Percentiles rank a stretch among this genome's conserved stretches.
Conservation (phyloP, 2,329 filamentous ascomycete genomes). For the Pseudocercospora pini-densiflorae region DNA sequence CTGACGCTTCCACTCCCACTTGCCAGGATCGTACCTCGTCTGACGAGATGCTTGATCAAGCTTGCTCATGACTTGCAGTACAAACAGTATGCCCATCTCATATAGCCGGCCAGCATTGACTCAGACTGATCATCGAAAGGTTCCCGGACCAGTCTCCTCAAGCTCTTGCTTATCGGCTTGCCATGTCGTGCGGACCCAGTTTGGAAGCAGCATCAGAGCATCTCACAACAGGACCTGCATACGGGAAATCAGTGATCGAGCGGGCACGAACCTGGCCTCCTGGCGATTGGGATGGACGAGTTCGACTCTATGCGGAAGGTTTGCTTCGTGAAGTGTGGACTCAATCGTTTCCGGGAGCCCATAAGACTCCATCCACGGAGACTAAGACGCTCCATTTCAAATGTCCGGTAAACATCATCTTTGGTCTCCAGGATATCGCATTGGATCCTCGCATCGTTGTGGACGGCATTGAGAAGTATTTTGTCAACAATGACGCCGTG, state of each 20-base stretch:
- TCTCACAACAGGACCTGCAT: conserved; percentile 39
- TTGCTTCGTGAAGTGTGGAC: conserved; percentile 53
- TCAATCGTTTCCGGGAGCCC: conserved; percentile 50
- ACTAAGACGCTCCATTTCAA: conserved; percentile 43
- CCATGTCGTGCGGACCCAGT: conserved; percentile 58
- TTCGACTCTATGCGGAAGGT: conserved; percentile 59
- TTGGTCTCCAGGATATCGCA: conserved; percentile 58
- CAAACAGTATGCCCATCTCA: conserved; percentile 6
- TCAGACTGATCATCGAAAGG: not conserved
- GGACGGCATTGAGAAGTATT: conserved; percentile 58
- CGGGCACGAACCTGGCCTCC: conserved; percentile 41
- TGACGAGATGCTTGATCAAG: conserved; percentile 52
- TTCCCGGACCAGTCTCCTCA: conserved; percentile 1
- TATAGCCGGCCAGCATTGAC: not conserved
- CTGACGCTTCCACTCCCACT: conserved; percentile 26
- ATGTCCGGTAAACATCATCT: conserved; percentile 58
- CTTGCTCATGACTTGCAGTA: conserved; percentile 33
- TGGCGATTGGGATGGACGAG: conserved; percentile 57
- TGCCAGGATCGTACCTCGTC: conserved; percentile 38
- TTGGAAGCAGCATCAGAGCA: conserved; percentile 47
- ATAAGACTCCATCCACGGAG: not conserved
- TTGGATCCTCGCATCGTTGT: conserved; percentile 55
- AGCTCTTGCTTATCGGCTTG: conserved; percentile 43
- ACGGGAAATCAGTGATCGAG: conserved; percentile 47
- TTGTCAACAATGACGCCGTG: conserved; percentile 33